phyloP scores from a whole-genome alignment of 108 stramenopile species.

The Fistulifera pelliculosa region DNA sequence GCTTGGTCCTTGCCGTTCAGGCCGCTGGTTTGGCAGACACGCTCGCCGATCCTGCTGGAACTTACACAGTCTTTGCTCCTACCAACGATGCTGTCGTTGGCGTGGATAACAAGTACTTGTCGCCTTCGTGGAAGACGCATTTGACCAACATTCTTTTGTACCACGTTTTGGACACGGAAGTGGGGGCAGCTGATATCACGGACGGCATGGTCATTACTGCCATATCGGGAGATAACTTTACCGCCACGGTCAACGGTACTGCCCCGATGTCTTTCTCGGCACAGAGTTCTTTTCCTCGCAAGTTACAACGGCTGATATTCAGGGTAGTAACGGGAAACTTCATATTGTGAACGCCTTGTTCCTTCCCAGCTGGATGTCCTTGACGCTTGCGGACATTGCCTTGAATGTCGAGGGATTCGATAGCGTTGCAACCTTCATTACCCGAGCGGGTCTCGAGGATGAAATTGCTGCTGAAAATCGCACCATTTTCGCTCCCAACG shows the following conservation, averaged over 20 bases:
- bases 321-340: conserved; percentile 12
- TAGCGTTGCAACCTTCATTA: too few species aligned
- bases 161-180: conserved; percentile 4
- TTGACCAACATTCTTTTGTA: conserved; percentile 5
- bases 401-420: too few species aligned
- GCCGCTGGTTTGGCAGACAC: too few species aligned
- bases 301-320: conserved; percentile 10
- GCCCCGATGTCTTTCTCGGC: background rate
- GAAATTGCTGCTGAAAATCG: too few species aligned
- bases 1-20: too few species aligned
- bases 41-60: too few species aligned
- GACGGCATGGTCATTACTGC: conserved; percentile 1
- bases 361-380: background rate
- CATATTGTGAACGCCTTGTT: conserved; percentile 15
- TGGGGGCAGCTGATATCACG: background rate
- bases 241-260: conserved; percentile 1
- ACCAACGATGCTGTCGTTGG: background rate
- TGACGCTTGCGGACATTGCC: background rate
- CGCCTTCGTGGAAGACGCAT: conserved; percentile 4
- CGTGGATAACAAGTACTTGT: conserved; percentile 2
- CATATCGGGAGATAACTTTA: conserved; percentile 5
- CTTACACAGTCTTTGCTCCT: too few species aligned
- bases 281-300: background rate
- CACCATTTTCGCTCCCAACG: conserved; percentile 8
- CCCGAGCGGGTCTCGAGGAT: too few species aligned